Conservation (phyloP, 1,284 basidiomycete genomes). For the Inonotus obliquus region DNA sequence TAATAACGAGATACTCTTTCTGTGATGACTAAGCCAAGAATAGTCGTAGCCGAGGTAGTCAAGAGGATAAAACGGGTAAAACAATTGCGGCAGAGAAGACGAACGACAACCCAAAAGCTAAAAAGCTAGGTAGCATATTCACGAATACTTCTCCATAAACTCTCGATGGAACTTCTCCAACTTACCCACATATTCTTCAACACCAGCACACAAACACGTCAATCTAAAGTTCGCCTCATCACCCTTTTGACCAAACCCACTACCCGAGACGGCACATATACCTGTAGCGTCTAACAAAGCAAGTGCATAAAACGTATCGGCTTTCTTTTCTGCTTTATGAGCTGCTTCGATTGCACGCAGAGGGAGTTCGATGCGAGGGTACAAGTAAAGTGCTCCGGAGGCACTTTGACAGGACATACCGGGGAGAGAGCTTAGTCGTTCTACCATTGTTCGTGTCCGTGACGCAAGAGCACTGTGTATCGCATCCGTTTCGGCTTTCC, state of each 20-base stretch:
- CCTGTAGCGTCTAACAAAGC: constrained; percentile 83
- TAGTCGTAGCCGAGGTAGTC: not conserved
- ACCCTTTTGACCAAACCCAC: constrained; percentile 87
- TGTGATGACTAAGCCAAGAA: not conserved
- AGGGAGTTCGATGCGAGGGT: constrained; percentile 72
- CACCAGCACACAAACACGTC: constrained; percentile 85
- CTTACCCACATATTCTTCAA: constrained; percentile 84
- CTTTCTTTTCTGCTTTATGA: constrained; percentile 63
- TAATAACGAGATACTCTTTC: not conserved
- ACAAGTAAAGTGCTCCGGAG: constrained; percentile 87
- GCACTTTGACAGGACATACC: constrained; percentile 86
- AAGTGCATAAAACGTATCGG: constrained; percentile 86
- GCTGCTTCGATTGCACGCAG: constrained; percentile 72
- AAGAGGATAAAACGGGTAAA: not conserved
- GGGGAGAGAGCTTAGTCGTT: constrained; percentile 70
- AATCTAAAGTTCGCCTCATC: constrained; percentile 86
- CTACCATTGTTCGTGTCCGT: constrained; percentile 71
- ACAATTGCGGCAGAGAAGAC: not conserved
- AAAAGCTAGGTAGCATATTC: too few relatives aligned
- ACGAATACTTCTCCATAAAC: constrained; percentile 67
- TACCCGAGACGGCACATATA: constrained; percentile 90
- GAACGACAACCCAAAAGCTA: not conserved
- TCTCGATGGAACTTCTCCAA: constrained; percentile 80
- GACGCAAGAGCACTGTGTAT: constrained; percentile 73
- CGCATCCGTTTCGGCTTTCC: constrained; percentile 75